Base-by-base conservation (phyloP, 192 early-diverging fungal species). In the Thoreauomyces humboldtii region DNA sequence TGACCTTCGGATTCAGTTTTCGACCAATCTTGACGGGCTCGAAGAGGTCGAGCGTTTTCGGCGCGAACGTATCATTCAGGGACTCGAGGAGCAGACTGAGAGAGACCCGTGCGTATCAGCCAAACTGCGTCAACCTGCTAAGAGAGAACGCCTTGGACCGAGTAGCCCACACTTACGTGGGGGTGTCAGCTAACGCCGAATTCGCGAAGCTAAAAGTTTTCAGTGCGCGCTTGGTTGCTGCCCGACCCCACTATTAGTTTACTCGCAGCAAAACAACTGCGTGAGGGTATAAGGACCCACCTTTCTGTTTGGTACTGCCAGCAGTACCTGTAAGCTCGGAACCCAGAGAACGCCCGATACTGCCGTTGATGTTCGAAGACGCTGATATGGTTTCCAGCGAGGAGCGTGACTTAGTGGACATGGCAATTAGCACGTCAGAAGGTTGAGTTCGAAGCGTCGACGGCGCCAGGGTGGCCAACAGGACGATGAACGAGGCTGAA, bases 11-110 rank as follows among this genome's bases (percentile, higher is more conserved):
- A 35, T 65, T 82, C 0, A 88, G 82, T 56, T 89, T 89, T 15
- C 91, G 69, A 2, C 91, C 91, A 65, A 92, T 85, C 62, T 81
- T 86, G 61, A 89, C 63, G 2, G 78, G 69, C 7, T 81, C 79
- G 25, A 67, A 72, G 27, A 91, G 65, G 29, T 86, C 84, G 12
- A 91, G 28, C 0, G 32, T 29, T 37, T 72, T 72, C 2, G 56
- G 42, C 12, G 27, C 36, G 38, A 72, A 72, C 1, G 71, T 61
- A 31, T 61, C 59, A 47, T 72, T 61, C 28, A 66, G 52, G 6
- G 58, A 48, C 35, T 58, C 71, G 17, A 72, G 52, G 14, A 72
- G n/a, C 11, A 72, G 35, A 0, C 69, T 71, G 36, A 0, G 32
- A 47, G 37, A 60, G 24, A 19, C 17, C n/a, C n/a, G n/a, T n/a